A percentile compares a stretch with the other conserved stretches of the same genome.
These are phyloP conservation scores for Colletotrichum horii DNA, from an alignment of 2,329 filamentous ascomycete genomes.

Conservation along the genomic window DNA sequence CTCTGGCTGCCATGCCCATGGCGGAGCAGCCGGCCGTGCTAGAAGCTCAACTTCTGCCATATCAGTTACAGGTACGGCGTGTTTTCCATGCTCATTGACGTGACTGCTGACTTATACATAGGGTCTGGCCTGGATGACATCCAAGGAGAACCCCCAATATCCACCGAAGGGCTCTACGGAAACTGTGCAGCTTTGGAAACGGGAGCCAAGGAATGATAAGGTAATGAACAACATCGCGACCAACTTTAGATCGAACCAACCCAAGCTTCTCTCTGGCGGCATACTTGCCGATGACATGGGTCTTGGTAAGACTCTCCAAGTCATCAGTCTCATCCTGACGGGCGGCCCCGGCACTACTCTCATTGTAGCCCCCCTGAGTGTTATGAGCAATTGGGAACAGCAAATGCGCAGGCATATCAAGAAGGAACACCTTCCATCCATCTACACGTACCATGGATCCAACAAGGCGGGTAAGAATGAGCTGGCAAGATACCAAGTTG, in stretches of 20 bases:
- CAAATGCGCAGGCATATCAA: constrained; percentile 78
- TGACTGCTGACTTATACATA: constrained; percentile 35
- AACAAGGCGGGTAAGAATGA: constrained; percentile 61
- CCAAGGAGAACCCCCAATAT: constrained; percentile 74
- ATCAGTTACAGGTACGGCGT: constrained; percentile 67
- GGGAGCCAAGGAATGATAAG: constrained; percentile 45
- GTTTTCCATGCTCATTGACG: neutral
- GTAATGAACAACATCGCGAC: constrained; percentile 72
- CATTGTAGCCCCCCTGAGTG: constrained; percentile 81
- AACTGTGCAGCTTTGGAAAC: constrained; percentile 79
- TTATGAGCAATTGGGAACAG: constrained; percentile 90
- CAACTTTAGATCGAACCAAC: constrained; percentile 64
- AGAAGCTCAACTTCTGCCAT: constrained; percentile 73
- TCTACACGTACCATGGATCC: constrained; percentile 77
- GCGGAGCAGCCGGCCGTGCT: constrained; percentile 71
- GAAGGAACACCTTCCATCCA: constrained; percentile 63
- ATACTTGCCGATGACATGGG: constrained; percentile 95
- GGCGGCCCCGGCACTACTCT: constrained; percentile 68
- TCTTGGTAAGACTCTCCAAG: constrained; percentile 85
- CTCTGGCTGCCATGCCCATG: constrained; percentile 74
- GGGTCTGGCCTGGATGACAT: constrained; percentile 81
- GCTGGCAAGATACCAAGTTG: constrained; percentile 72
- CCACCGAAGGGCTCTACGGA: constrained; percentile 64
- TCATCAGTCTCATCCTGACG: constrained; percentile 78
- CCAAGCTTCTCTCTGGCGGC: constrained; percentile 76